Percentiles rank a stretch among this genome's conserved stretches.
Evolutionary conservation across 805 yeast genomes (phyloP).

Genomic region (Kodamaea restingae): DNA sequence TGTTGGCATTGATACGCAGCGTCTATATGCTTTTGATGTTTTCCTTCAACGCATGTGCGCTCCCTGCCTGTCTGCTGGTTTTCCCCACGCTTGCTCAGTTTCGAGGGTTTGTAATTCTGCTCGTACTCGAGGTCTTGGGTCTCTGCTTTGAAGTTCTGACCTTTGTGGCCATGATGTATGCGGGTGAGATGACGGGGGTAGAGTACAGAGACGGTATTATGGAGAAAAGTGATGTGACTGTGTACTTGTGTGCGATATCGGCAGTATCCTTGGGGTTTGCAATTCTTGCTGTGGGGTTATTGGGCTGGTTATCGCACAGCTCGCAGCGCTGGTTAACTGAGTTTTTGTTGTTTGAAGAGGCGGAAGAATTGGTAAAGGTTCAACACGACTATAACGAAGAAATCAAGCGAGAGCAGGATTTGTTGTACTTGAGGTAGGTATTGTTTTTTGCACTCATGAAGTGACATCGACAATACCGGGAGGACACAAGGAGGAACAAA

Average conservation of each 20-base stretch:
- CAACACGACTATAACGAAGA: background rate
- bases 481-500: too few species aligned
- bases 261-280: slow-evolving; percentile 10
- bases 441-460: too few species aligned
- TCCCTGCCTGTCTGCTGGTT: slow-evolving; percentile 23
- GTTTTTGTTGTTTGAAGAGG: background rate
- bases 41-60: slow-evolving; percentile 15
- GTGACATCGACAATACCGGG: too few species aligned
- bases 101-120: slow-evolving; percentile 16
- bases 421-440: background rate
- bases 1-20: slow-evolving; percentile 18
- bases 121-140: slow-evolving; percentile 6
- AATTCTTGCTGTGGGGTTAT: slow-evolving; percentile 2
- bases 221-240: slow-evolving; percentile 23
- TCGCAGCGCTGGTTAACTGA: slow-evolving; percentile 4
- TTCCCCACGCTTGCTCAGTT: slow-evolving; percentile 15
- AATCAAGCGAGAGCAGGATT: background rate
- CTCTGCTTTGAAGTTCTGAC: background rate
- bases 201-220: slow-evolving; percentile 17
- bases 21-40: slow-evolving; percentile 19
- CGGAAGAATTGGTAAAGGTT: slow-evolving; percentile 1
- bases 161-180: background rate
- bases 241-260: slow-evolving; percentile 23
- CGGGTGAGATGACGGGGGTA: slow-evolving; percentile 7
- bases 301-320: background rate